Evolutionary conservation across 768 basidiomycete genomes (phyloP).

Genomic region (Termitomyces sp.): DNA sequence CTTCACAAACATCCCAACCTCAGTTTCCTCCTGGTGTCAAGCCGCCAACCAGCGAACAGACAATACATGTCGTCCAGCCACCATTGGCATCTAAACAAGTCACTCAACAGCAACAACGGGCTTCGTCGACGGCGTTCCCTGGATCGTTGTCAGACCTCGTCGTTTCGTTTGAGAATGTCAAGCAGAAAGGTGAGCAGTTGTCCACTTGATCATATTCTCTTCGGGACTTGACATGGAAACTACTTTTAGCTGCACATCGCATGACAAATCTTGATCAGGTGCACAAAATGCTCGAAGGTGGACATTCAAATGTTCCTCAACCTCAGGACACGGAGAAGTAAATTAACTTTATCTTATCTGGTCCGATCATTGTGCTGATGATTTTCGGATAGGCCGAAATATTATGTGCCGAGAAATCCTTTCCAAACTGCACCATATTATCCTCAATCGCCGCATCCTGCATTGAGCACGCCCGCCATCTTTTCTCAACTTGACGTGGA

Average conservation of each 20-base stretch:
- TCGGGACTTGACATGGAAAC: constrained; percentile 3
- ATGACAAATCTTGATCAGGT: constrained; percentile 87
- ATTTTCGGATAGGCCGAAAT: constrained; percentile 70
- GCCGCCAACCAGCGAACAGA: constrained; percentile 41
- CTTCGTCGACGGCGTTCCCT: constrained; percentile 54
- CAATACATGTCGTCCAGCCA: constrained; percentile 37
- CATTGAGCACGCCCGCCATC: constrained; percentile 76
- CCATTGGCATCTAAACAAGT: constrained; percentile 47
- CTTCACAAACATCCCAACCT: constrained; percentile 48
- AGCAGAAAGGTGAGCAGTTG: constrained; percentile 76
- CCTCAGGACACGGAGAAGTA: constrained; percentile 96
- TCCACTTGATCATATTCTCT: background rate
- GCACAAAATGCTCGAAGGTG: constrained; percentile 90
- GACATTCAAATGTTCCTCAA: constrained; percentile 83
- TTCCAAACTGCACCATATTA: constrained; percentile 91
- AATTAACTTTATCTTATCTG: constrained; percentile 6
- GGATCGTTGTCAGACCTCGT: constrained; percentile 90
- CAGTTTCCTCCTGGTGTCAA: constrained; percentile 72
- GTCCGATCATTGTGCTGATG: constrained; percentile 7
- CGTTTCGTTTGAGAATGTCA: constrained; percentile 90
- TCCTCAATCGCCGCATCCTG: constrained; percentile 79
- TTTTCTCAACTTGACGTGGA: constrained; percentile 94
- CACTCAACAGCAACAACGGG: constrained; percentile 28
- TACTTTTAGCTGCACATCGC: constrained; percentile 57
- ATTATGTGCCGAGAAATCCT: constrained; percentile 92